Percentiles rank a stretch among this genome's conserved stretches.
phyloP scores from a whole-genome alignment of 176 grass and related monocot genomes.

The Pontederia crassipes region DNA sequence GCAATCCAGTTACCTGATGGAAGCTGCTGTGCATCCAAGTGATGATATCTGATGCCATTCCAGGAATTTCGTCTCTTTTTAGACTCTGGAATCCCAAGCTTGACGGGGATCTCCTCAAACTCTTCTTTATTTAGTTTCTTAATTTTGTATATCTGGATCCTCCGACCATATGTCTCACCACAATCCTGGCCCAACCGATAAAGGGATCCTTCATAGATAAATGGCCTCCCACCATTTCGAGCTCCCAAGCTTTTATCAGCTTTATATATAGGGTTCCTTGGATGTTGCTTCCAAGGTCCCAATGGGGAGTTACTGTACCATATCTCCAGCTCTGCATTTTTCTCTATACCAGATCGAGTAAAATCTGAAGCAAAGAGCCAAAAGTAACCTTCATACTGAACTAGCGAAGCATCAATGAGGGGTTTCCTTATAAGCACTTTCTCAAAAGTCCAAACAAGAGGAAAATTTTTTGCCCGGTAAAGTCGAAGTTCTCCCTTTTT shows the following conservation, averaged over 20 bases:
- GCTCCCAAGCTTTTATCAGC: slow-evolving; percentile 86
- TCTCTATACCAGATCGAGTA: slow-evolving; percentile 66
- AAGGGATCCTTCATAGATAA: slow-evolving; percentile 66
- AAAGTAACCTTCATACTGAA: slow-evolving; percentile 64
- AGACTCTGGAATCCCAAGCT: slow-evolving; percentile 61
- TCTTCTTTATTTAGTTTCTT: slow-evolving; percentile 86
- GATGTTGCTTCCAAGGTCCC: slow-evolving; percentile 91
- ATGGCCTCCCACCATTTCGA: slow-evolving; percentile 86
- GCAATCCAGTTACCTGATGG: slow-evolving; percentile 81
- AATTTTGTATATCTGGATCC: slow-evolving; percentile 63
- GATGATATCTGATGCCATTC: slow-evolving; percentile 98
- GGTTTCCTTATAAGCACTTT: slow-evolving; percentile 83
- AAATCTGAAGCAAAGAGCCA: slow-evolving; percentile 94
- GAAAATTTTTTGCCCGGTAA: slow-evolving; percentile 87
- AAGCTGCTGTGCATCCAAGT: slow-evolving; percentile 72
- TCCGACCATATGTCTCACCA: slow-evolving; percentile 73
- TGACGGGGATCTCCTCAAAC: slow-evolving; percentile 66
- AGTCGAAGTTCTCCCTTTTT: slow-evolving; percentile 89
- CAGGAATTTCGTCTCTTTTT: slow-evolving; percentile 91
- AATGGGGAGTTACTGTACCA: slow-evolving; percentile 82
- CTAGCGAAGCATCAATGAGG: slow-evolving; percentile 62
- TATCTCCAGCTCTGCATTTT: slow-evolving; percentile 98
- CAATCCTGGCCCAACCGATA: slow-evolving; percentile 94
- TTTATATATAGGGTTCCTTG: slow-evolving; percentile 84
- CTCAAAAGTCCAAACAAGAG: slow-evolving; percentile 86